phyloP scores from a whole-genome alignment of 768 basidiomycete genomes.

The Gloeostereum incarnatum region DNA sequence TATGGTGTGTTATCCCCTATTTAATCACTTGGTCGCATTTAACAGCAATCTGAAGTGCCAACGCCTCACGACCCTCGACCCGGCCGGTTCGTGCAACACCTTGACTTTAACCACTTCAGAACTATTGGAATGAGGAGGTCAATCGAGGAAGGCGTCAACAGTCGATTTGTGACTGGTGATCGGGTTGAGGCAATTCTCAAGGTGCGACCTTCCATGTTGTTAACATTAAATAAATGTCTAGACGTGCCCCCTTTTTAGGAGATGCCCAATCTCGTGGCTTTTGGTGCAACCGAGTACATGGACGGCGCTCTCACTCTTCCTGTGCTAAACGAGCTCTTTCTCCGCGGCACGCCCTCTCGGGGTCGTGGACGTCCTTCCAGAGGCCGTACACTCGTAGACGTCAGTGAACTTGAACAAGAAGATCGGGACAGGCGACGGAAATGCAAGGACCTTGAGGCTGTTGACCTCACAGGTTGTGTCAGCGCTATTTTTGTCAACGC shows the following conservation, averaged over 20 bases:
- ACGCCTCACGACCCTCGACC: slow-evolving; percentile 62
- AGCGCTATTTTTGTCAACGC: slow-evolving; percentile 84
- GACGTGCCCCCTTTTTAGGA: slow-evolving; percentile 39
- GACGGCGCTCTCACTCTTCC: slow-evolving; percentile 81
- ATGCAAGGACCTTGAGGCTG: slow-evolving; percentile 73
- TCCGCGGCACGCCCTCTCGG: slow-evolving; percentile 70
- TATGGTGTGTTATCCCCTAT: slow-evolving; percentile 43
- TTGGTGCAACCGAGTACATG: slow-evolving; percentile 99
- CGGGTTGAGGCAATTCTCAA: slow-evolving; percentile 73
- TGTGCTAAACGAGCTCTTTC: slow-evolving; percentile 84
- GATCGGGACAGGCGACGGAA: slow-evolving; percentile 67
- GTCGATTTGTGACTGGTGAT: slow-evolving; percentile 89
- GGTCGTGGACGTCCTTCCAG: slow-evolving; percentile 61
- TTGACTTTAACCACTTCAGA: slow-evolving; percentile 96
- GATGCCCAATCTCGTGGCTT: slow-evolving; percentile 75
- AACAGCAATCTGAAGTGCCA: slow-evolving; percentile 39
- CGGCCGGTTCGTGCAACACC: slow-evolving; percentile 72
- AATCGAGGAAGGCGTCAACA: slow-evolving; percentile 80
- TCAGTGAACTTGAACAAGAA: slow-evolving; percentile 61
- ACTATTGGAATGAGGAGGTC: slow-evolving; percentile 94
- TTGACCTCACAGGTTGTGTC: slow-evolving; percentile 94
- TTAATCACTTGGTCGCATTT: slow-evolving; percentile 1
- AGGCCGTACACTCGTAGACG: slow-evolving; percentile 45
- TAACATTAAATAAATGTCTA: slow-evolving; percentile 6
- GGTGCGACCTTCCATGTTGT: slow-evolving; percentile 28